phyloP scores from a whole-genome alignment of 2,329 filamentous ascomycete species.

The Botrytis squamosa region DNA sequence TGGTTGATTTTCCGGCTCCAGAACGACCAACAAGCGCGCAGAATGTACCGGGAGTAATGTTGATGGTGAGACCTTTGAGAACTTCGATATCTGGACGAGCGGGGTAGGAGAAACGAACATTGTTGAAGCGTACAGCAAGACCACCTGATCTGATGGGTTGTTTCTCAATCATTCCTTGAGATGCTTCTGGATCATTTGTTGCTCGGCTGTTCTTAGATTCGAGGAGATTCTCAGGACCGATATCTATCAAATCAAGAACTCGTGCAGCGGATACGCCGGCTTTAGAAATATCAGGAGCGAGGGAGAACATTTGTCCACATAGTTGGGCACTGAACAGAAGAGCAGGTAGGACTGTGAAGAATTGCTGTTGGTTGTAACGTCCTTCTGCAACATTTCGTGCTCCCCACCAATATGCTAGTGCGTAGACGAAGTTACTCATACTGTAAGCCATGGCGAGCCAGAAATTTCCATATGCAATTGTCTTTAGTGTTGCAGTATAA shows the following conservation, averaged over 20 bases:
- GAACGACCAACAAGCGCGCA: slow-evolving; percentile 64
- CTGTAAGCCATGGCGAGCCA: slow-evolving; percentile 59
- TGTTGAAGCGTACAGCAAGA: slow-evolving; percentile 45
- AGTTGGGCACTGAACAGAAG: slow-evolving; percentile 70
- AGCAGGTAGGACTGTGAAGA: slow-evolving; percentile 70
- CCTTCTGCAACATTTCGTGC: slow-evolving; percentile 67
- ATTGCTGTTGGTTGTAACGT: slow-evolving; percentile 62
- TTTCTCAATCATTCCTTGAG: slow-evolving; percentile 1
- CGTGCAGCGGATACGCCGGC: slow-evolving; percentile 60
- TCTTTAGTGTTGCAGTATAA: slow-evolving; percentile 51
- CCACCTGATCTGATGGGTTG: slow-evolving; percentile 1
- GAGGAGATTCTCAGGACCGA: slow-evolving; percentile 37
- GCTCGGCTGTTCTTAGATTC: not conserved
- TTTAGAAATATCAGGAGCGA: slow-evolving; percentile 69
- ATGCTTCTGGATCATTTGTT: slow-evolving; percentile 6
- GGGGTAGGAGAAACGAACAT: slow-evolving; percentile 65
- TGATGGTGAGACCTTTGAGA: slow-evolving; percentile 55
- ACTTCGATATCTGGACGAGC: slow-evolving; percentile 58
- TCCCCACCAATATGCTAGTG: slow-evolving; percentile 79
- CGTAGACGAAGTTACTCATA: slow-evolving; percentile 66
- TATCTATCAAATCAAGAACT: slow-evolving; percentile 52
- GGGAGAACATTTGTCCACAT: slow-evolving; percentile 71
- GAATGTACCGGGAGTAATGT: slow-evolving; percentile 58
- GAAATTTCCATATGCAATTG: slow-evolving; percentile 47
- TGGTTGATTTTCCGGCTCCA: slow-evolving; percentile 66